Conservation (phyloP, 345 rosid genomes). For the Salix dunnii region DNA sequence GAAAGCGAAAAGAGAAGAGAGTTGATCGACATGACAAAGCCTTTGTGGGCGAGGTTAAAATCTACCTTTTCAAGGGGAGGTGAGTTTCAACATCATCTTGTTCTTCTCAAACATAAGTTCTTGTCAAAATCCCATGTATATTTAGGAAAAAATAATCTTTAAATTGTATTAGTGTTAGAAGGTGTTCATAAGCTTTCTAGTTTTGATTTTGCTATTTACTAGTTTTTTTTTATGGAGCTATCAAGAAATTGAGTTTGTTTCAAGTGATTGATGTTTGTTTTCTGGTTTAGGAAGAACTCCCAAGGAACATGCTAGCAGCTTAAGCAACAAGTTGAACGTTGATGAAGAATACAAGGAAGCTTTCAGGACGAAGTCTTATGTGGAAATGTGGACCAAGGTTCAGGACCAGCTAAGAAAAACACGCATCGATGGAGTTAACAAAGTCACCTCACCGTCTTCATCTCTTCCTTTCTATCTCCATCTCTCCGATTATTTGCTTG, state of each 20-base stretch:
- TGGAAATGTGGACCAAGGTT: constrained; percentile 59
- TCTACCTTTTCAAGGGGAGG: constrained; percentile 39
- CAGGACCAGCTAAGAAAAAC: constrained; percentile 39
- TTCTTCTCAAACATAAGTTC: background rate
- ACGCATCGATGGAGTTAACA: constrained; percentile 14
- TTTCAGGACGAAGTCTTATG: constrained; percentile 72
- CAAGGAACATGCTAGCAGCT: constrained; percentile 30
- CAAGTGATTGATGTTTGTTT: background rate
- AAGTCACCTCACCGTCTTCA: constrained; percentile 27
- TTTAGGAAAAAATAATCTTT: background rate
- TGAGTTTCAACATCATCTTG: constrained; percentile 7
- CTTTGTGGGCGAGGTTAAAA: constrained; percentile 28
- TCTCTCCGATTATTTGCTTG: constrained; percentile 55
- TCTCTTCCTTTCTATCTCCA: constrained; percentile 28
- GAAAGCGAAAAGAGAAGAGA: background rate
- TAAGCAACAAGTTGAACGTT: constrained; percentile 44
- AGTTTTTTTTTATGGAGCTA: background rate
- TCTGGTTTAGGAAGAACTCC: constrained; percentile 37
- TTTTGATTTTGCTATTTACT: no score
- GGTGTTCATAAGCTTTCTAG: background rate
- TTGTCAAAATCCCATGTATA: no score
- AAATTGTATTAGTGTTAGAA: background rate
- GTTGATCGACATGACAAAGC: constrained; percentile 23
- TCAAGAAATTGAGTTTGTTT: background rate
- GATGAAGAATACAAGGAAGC: constrained; percentile 82